Base-by-base conservation (phyloP, 2,329 filamentous ascomycete genomes). In the Cladophialophora yegresii region DNA sequence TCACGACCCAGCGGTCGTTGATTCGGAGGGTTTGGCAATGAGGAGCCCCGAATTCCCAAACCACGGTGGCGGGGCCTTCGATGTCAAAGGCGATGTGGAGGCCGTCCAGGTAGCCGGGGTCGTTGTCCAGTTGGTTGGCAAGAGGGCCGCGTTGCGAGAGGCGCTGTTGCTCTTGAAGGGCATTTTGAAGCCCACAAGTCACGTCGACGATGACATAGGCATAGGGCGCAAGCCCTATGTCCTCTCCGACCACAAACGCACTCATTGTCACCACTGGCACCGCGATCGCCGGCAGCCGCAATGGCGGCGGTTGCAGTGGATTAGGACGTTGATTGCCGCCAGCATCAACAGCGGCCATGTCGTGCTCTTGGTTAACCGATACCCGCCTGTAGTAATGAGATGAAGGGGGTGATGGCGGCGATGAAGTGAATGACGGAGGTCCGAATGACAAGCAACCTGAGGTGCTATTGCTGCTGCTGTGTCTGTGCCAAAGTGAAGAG, bases 1-100 rank as follows among this genome's bases (percentile, higher is more conserved):
- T 66, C 16, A 73, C 30, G 8, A 61, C 69, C 75, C 75, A 77
- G 13, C 47, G 45, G 13, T 65, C 63, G n/a, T 54, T 50, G 28
- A 36, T 40, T 30, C 45, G 40, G 36, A 64, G 51, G 22, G 51
- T 56, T 23, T 56, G 32, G 26, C 50, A 47, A n/a, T 22, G 49
- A 12, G 56, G 40, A 32, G 45, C 12, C 8, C 55, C 61, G 26
- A 58, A 45, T 33, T 66, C 51, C 3, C 23, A 53, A 20, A 66
- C 49, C 36, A 56, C 56, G 28, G 26, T 40, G 28, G 47, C 55
- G 8, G 60, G 64, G 13, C 60, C 60, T 2, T 62, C 51, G 49
- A 66, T 54, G 43, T 51, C 26, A n/a, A 54, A 62, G 26, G 58
- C 30, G 16, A 67, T 57, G 13, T 36, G 20, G 22, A 65, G 54